These are phyloP conservation scores for Neofusicoccum cordaticola DNA, from an alignment of 2,329 filamentous ascomycete genomes.

Conservation along the genomic window DNA sequence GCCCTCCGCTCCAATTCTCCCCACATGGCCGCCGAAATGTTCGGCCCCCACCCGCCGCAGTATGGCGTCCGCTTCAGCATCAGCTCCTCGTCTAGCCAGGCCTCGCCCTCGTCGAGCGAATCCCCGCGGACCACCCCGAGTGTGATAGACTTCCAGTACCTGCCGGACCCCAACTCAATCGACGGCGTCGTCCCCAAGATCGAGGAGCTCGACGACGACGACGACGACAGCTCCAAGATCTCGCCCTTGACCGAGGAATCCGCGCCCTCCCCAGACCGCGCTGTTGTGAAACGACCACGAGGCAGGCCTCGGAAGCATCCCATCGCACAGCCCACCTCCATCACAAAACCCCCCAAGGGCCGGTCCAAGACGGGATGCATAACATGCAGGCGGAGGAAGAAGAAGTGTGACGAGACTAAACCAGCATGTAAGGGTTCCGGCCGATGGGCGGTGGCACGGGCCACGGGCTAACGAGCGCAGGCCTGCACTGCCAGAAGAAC, in stretches of 20 bases:
- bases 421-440: conserved; percentile 37
- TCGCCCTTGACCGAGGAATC: conserved; percentile 31
- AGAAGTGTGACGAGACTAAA: conserved; percentile 57
- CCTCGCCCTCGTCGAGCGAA: conserved; percentile 42
- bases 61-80: conserved; percentile 32
- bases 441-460: background rate
- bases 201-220: conserved; percentile 52
- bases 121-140: conserved; percentile 36
- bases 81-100: conserved; percentile 39
- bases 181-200: conserved; percentile 51
- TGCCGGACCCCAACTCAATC: conserved; percentile 23
- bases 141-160: conserved; percentile 27
- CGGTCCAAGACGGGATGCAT: conserved; percentile 59
- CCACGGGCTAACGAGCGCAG: background rate
- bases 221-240: conserved; percentile 35
- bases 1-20: conserved; percentile 7
- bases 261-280: conserved; percentile 32
- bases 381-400: conserved; percentile 59
- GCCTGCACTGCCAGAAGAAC: conserved; percentile 86
- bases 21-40: conserved; percentile 36
- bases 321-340: conserved; percentile 55
- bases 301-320: conserved; percentile 83
- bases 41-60: conserved; percentile 35
- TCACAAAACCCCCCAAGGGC: conserved; percentile 74
- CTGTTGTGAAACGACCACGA: conserved; percentile 49